Percentiles rank a stretch among this genome's conserved stretches.
Conservation (phyloP, 2,329 filamentous ascomycete genomes). For the Drechslera avenae region DNA sequence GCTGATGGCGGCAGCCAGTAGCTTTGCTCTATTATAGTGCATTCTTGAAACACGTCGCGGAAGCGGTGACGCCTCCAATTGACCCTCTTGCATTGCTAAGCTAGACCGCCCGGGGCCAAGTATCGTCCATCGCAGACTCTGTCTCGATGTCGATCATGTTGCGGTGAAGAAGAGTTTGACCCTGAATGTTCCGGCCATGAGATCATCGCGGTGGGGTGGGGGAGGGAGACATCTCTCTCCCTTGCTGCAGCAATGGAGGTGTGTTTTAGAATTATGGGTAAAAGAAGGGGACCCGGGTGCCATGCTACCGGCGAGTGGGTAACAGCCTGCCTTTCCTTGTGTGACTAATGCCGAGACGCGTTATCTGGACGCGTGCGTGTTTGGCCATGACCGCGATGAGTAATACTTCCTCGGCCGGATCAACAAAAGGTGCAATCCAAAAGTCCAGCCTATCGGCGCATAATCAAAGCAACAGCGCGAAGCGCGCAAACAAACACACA, state of each 20-base stretch:
- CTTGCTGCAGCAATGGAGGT: conserved; percentile 23
- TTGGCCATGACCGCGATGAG: conserved; percentile 9
- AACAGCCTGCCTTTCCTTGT: conserved; percentile 26
- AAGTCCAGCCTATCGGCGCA: conserved; percentile 3
- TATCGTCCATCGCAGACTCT: conserved; percentile 22
- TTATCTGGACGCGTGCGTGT: conserved; percentile 5
- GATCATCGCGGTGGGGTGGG: conserved; percentile 16
- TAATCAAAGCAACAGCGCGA: neutral
- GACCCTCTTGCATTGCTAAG: conserved; percentile 20
- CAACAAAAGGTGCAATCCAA: neutral
- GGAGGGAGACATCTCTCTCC: conserved; percentile 6
- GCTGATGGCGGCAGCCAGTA: conserved; percentile 25
- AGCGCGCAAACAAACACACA: conserved; percentile 1
- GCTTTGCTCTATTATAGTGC: conserved; percentile 19
- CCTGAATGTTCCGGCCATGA: conserved; percentile 22
- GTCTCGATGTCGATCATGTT: conserved; percentile 26
- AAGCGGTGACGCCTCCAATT: conserved; percentile 33
- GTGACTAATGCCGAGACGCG: conserved; percentile 14
- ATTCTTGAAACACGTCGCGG: conserved; percentile 25
- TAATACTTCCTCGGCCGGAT: conserved; percentile 2
- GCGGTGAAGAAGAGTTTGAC: conserved; percentile 25
- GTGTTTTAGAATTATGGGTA: conserved; percentile 25
- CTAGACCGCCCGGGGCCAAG: conserved; percentile 23
- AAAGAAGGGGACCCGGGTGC: conserved; percentile 15
- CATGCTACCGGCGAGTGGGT: conserved; percentile 22